Base-by-base conservation (phyloP, 2,329 filamentous ascomycete species). In the Ophiocordyceps camponoti-saundersi region DNA sequence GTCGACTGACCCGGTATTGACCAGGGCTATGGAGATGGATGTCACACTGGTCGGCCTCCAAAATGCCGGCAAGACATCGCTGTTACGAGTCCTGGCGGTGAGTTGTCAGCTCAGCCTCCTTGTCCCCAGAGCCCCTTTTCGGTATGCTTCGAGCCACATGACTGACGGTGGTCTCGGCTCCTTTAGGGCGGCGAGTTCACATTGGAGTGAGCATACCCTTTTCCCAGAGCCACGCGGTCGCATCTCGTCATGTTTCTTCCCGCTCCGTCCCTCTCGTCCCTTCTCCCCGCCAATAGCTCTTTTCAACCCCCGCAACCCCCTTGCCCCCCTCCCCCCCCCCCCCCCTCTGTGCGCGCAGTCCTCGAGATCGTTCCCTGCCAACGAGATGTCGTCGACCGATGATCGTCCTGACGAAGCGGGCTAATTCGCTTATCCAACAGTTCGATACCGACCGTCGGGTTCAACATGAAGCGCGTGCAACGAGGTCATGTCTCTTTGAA, bases 11-110 rank as follows among this genome's bases (percentile, higher is more conserved):
- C 13, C 12, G 16, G 21, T 18, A 22, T 26, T 23, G 20, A 36
- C 22, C 54, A 95, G 90, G 92, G 88, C 90, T 56, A 94, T 89
- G 55, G 92, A 98, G 72, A 95, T 98, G 89, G 92, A 98, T 68
- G 90, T 98, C 62, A 96, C 92, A 56, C 94, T 98, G 83, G 90
- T 98, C 63, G 92, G 92, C 22, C 71, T 98, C 61, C 92, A 98
- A 64, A 96, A 96, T 69, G 92, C 92, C 49, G 92, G 92, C 60
- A 98, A 98, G 71, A 96, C 92, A 39, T 96, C 90, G 51, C 67
- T 98, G 60, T 72, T 98, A 64, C 79, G 89, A 57, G 90, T 96
- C 58, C 75, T 98, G 57, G 89, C 90, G 71, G 92, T 98, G 80
- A 77, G 90, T 63, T 47, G 44, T 45, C 44, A 18, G 32, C n/a